Evolutionary conservation across 2,329 filamentous ascomycete genomes (phyloP), one percentile per base, ranked within the genome.

Genomic region (Thelonectria blattea): DNA sequence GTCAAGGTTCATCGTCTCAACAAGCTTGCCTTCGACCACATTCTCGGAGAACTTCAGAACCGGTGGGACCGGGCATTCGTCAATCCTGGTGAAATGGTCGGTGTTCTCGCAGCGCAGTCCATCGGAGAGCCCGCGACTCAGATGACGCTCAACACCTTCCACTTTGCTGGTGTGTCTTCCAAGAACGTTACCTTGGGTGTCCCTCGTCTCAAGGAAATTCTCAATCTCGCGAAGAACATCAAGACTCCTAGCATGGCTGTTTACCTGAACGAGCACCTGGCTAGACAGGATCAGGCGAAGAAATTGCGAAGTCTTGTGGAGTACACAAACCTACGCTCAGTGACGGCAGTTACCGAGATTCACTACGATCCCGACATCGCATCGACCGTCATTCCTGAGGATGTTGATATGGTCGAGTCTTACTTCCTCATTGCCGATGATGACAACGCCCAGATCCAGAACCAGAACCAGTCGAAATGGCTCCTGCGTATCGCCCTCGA

Each of bases 171-270:
- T 97, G 93, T 99, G 62, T 97, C 96, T 39, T 97, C 94, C 22
- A 99, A 99, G 89, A 99, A 99, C 84, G 94, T 99, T 56, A 99
- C 95, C 0, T 89, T 99, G 50, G 95, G 95, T 92, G 95, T 99
- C 45, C 95, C 95, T 45, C 94, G 95, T 88, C 87, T 99, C 51
- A 99, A 99, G 85, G 95, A 99, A 81, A 99, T 99, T 87, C 85
- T 99, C 59, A 99, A 99, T 76, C 88, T 99, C 60, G 95, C 96
- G 0, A 93, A 91, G 69, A 96, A 98, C 78, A 97, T 99, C 82
- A 99, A 98, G 84, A 99, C 95, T 0, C 95, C 95, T 2, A 93
- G 92, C 52, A 98, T 99, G 94, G 89, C 91, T 62, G 92, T 99
- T 37, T 96, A 93, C 73, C 86, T 97, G 68, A 83, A 89, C 52